Evolutionary conservation across 1,284 basidiomycete species (phyloP), one percentile per base, ranked within the genome.

Genomic region (Ustilago vetiveriae): DNA sequence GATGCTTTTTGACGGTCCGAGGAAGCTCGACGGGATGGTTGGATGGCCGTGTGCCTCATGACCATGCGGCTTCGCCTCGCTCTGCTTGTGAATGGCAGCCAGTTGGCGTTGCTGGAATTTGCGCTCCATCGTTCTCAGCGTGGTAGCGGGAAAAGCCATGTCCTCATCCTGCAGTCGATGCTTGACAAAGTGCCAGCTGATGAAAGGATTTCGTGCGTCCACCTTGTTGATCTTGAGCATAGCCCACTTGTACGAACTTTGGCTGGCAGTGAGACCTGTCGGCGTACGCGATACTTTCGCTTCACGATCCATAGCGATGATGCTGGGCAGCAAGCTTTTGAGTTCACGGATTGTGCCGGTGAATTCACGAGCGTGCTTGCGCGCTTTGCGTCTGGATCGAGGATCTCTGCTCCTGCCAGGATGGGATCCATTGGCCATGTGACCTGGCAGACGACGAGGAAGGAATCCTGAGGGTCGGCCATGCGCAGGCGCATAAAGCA

Each of bases 161-260:
- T 80, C 79, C 13, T 68, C 68, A 26, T 78, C 72, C 26, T 70
- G 60, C 26, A 81, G 50, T 37, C 73, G 44, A 4, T 46, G 46
- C 48, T 75, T 75, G 33, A 80, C 72, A 51, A 78, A 71, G n/a
- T 59, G 52, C 67, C 70, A 74, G 39, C 57, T 63, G 50, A 80
- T 70, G 57, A 80, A 81, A 4, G 79, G 79, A 29, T 81, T 81
- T 29, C 74, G 66, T 1, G 76, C 71, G 26, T 74, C 73, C 3
- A 77, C 57, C 29, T 70, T 67, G 27, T 65, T 65, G 55, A 67
- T 51, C 56, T 68, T 71, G 30, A 70, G 44, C 62, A 55, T 54
- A 10, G 60, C 54, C 53, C 62, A 71, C 43, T 65, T 68, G 50
- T 65, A 59, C 42, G 53, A 74, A 30, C 41, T 60, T 22, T 59